Percentiles rank a stretch among this genome's conserved stretches.
phyloP scores from a whole-genome alignment of 2,329 filamentous ascomycete species.

The Exophiala phaeomuriformis region DNA sequence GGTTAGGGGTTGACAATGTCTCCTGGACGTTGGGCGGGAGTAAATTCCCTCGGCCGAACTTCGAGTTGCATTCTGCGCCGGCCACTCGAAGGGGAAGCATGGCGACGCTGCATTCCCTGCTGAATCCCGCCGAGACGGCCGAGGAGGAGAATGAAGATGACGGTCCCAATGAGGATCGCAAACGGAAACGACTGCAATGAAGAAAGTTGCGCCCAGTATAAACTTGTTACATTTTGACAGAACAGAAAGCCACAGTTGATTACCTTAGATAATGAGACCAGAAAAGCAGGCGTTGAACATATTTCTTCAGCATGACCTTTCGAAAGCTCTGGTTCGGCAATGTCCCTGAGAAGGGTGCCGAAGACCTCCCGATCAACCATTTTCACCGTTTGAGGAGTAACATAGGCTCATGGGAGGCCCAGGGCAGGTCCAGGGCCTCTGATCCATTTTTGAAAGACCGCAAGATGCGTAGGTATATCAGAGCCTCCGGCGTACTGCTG shows the following conservation, averaged over 20 bases:
- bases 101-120: conserved; percentile 60
- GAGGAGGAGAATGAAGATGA: conserved; percentile 60
- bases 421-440: too few relatives aligned
- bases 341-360: too few relatives aligned
- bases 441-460: too few relatives aligned
- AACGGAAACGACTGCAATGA: conserved; percentile 52
- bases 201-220: background rate
- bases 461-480: too few relatives aligned
- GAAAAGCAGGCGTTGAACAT: background rate
- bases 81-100: conserved; percentile 63
- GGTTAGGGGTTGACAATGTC: conserved; percentile 22
- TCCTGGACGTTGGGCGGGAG: conserved; percentile 19
- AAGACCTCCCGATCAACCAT: too few relatives aligned
- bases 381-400: too few relatives aligned
- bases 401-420: too few relatives aligned
- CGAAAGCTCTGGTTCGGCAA: background rate
- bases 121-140: conserved; percentile 62
- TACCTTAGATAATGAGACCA: conserved; percentile 1
- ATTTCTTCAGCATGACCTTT: background rate
- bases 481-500: too few relatives aligned
- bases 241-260: background rate
- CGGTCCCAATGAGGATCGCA: conserved; percentile 49
- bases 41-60: conserved; percentile 24
- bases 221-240: background rate
- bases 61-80: conserved; percentile 43